Evolutionary conservation across 129 eudicot species (phyloP), one percentile per base, ranked within the genome.

Genomic region (Ambrosia trifida): DNA sequence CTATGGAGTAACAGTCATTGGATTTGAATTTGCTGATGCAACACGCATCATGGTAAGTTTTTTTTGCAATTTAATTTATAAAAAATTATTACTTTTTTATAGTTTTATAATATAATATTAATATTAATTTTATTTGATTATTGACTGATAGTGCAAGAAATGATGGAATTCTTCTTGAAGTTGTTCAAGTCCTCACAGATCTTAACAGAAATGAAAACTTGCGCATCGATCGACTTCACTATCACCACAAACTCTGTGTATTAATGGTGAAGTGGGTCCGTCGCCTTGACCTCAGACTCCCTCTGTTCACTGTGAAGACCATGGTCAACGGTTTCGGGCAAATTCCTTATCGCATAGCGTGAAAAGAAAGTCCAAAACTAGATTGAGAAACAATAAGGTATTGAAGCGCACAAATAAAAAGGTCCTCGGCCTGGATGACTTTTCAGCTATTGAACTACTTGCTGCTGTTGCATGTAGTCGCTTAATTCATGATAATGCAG

Each of bases 401-500:
- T 4, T 4, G 41, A 36, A 36, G 54, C n/a, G n/a, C n/a, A 47
- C 20, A 30, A 59, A 63, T 12, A 72, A 73, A n/a, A 65, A 61
- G 57, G 64, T 47, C n/a, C n/a, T n/a, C n/a, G n/a, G n/a, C n/a
- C n/a, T n/a, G n/a, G n/a, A n/a, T n/a, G n/a, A n/a, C n/a, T 79
- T 79, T 53, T 79, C 83, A 13, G 83, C 79, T 60, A 79, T 79
- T 28, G 71, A 68, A 59, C 79, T 79, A 24, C 83, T 79, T 73
- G 83, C 79, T 40, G 79, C 64, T 47, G 79, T 36, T 36, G 41
- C 41, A 36, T 36, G 41, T 7, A 36, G 41, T 36, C 4, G 41
- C 7, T 36, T 36, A 13, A 31, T 79, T 67, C 10, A 67, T 41
- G 75, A 79, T 32, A 16, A 10, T 16, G 44, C 56, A 32, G 74